Conservation (phyloP, 1,284 basidiomycete species). For the Sanghuangporus sanghuang region DNA sequence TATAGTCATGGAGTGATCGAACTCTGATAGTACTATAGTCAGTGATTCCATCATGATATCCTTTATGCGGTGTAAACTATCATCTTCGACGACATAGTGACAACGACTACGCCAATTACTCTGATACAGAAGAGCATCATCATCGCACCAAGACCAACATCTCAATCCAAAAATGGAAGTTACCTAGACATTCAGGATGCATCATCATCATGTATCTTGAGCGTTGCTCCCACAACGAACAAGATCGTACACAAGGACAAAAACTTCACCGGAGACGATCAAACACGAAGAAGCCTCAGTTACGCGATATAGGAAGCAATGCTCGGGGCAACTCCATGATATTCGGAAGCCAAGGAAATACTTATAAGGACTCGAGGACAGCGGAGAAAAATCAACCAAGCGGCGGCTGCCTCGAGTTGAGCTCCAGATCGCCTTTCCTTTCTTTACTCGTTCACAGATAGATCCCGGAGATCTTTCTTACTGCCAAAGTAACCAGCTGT, state of each 20-base stretch:
- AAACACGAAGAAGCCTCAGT: neutral
- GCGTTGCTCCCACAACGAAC: neutral
- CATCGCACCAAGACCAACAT: neutral
- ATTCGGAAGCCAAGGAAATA: no score
- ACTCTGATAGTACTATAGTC: no score
- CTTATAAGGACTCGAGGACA: neutral
- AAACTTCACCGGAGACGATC: neutral
- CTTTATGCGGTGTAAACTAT: no score
- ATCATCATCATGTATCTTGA: neutral
- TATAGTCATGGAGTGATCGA: no score
- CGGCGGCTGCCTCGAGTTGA: neutral
- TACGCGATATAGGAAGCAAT: neutral
- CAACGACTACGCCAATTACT: neutral
- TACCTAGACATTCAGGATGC: neutral
- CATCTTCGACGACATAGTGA: neutral
- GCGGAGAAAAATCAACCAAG: neutral
- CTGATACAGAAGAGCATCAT: neutral
- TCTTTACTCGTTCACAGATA: neutral
- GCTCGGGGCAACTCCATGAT: neutral
- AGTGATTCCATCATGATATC: no score
- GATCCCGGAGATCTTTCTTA: slow-evolving; percentile 3
- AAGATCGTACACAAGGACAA: neutral
- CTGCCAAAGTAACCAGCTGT: neutral
- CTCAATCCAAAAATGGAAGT: neutral
- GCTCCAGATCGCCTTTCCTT: neutral